These are phyloP conservation scores for Psilocybe azurescens DNA, from an alignment of 768 basidiomycete genomes.

Conservation along the genomic window DNA sequence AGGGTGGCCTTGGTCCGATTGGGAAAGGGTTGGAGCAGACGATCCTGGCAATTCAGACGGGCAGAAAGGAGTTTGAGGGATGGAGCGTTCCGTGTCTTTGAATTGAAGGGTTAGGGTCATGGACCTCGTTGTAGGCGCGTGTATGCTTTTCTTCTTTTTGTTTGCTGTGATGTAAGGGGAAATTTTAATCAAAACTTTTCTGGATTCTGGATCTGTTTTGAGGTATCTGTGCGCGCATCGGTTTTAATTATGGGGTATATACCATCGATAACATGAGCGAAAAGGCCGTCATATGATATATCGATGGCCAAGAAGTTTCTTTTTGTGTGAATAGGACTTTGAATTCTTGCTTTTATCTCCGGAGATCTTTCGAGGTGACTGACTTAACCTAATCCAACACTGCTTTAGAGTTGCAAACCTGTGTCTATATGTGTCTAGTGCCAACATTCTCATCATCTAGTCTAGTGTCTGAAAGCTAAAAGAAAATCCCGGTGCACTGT, in stretches of 20 bases:
- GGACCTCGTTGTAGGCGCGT: neutral
- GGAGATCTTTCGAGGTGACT: neutral
- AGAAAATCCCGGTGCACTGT: neutral
- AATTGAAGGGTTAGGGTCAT: neutral
- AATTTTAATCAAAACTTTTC: neutral
- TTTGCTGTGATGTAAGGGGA: neutral
- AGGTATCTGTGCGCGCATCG: neutral
- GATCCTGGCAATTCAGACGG: constrained; percentile 77
- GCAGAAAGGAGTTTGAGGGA: constrained; percentile 59
- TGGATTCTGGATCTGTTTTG: neutral
- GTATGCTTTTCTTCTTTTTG: neutral
- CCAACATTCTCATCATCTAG: neutral
- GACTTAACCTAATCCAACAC: neutral
- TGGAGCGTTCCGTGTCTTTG: constrained; percentile 57
- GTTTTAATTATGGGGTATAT: neutral
- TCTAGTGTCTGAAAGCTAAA: neutral
- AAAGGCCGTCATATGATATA: neutral
- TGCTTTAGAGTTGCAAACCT: neutral
- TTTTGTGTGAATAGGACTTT: neutral
- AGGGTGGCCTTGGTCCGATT: constrained; percentile 53
- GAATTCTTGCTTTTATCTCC: neutral
- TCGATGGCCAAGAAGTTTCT: neutral
- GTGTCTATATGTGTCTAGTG: neutral
- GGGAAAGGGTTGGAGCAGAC: constrained; percentile 67
- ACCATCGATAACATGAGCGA: neutral